Conservation (phyloP, 2,329 filamentous ascomycete genomes). For the Proliferodiscus dingleyae region DNA sequence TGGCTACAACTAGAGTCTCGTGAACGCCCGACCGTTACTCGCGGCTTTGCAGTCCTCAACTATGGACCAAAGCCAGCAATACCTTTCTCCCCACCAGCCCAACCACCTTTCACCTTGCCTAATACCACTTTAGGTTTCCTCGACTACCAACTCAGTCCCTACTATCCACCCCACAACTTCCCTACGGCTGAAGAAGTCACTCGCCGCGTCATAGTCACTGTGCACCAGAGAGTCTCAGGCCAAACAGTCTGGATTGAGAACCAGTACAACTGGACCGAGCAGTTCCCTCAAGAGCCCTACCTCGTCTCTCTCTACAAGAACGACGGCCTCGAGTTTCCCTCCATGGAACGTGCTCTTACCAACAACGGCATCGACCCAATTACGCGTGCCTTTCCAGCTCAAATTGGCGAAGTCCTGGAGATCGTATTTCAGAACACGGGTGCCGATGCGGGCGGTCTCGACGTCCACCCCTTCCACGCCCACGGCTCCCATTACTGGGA, state of each 20-base stretch:
- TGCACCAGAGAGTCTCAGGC: constrained; percentile 24
- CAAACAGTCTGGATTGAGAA: constrained; percentile 29
- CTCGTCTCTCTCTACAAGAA: constrained; percentile 42
- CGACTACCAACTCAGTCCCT: constrained; percentile 33
- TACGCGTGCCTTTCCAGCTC: constrained; percentile 38
- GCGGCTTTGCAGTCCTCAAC: constrained; percentile 38
- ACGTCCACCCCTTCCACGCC: constrained; percentile 43
- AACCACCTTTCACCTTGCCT: constrained; percentile 24
- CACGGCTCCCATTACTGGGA: constrained; percentile 43
- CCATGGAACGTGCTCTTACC: constrained; percentile 37
- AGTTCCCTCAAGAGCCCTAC: constrained; percentile 35
- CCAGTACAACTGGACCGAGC: constrained; percentile 32
- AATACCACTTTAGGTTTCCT: constrained; percentile 25
- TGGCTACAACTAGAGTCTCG: constrained; percentile 41
- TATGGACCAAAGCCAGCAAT: constrained; percentile 27
- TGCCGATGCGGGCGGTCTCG: constrained; percentile 33
- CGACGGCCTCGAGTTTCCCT: constrained; percentile 33
- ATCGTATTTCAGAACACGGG: constrained; percentile 39
- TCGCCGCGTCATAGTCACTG: constrained; percentile 33
- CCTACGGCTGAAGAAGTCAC: constrained; percentile 34
- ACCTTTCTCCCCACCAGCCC: constrained; percentile 18
- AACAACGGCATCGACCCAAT: constrained; percentile 40
- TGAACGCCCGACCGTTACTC: constrained; percentile 36
- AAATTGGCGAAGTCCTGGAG: constrained; percentile 43
- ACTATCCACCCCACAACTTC: constrained; percentile 16